Evolutionary conservation across 2,329 filamentous ascomycete genomes (phyloP), one percentile per base, ranked within the genome.

Genomic region (Alternaria sp.): DNA sequence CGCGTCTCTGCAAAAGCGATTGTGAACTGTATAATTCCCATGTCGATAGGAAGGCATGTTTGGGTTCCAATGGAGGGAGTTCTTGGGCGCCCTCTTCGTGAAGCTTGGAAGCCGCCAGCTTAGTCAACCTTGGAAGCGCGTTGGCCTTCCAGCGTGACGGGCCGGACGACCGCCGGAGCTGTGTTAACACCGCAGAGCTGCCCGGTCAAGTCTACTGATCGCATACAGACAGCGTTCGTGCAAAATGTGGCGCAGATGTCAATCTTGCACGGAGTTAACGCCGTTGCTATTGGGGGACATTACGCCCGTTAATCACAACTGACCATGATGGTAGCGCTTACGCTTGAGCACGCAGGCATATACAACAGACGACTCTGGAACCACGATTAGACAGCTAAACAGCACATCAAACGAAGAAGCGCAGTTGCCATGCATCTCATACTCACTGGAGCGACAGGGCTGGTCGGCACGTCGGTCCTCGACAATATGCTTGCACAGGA

Each of bases 381-480:
- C 38, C 7, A 20, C n/a, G n/a, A 18, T 18, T 7, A n/a, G 38
- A 18, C n/a, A 9, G 36, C 36, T 18, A 4, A 20, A 39, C 36
- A 20, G 38, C 18, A 4, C 18, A 41, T 20, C n/a, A 2, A 22
- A 41, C 38, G 18, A 20, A 14, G 38, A 20, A 41, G 5, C 18
- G 47, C 28, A 20, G 38, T 36, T 11, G 34, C 12, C 18, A 77
- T 78, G 71, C 80, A 81, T 69, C 73, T 82, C 59, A 80, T 82
- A 24, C 75, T 82, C 49, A 81, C 80, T 3, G 80, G 81, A 47
- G 80, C 80, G 16, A 82, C 81, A 6, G 81, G 81, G 39, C 73
- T 79, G 18, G 72, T 79, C 16, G 80, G 80, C 59, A 70, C 79
- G 16, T 76, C 74, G 7, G 75, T 80, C 4, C 76, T 82, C 22